Base-by-base conservation (phyloP, 768 basidiomycete species). In the Lactarius tabidus region DNA sequence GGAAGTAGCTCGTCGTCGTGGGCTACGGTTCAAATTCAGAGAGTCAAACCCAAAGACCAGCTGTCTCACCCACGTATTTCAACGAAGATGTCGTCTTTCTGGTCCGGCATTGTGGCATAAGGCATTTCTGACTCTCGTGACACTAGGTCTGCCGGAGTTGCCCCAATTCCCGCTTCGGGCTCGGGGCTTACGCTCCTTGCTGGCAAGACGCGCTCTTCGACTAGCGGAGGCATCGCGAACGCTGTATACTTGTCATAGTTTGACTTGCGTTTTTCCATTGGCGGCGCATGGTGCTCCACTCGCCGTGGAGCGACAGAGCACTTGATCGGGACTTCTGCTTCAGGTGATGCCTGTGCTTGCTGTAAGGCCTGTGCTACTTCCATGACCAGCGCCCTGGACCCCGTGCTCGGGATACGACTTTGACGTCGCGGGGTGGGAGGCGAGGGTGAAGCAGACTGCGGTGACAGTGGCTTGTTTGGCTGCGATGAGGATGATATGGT, bases 351-450 rank as follows among this genome's bases (percentile, higher is more conserved):
- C 7, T 71, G 71, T 6, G 72, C 75, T 63, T 82, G 79, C 38
- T 73, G 78, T 60, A 90, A 72, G 10, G 83, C 81, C 72, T 86
- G 87, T 3, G 88, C 89, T 14, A 92, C 84, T 48, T 92, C 89
- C 90, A 92, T 91, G 28, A 85, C 89, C 17, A 85, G 84, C 23
- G 87, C 84, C 65, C 91, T 78, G 59, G 82, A 84, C 18, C 88
- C 88, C 6, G 88, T 83, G 70, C 84, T 89, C 6, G 88, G 84
- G 59, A 87, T 86, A 26, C 88, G 85, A 53, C 76, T 64, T 70
- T 82, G 83, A 59, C 79, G 80, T 4, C 75, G 71, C 6, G 82
- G 79, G 1, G 80, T 65, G 29, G 60, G 68, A n/a, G 67, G 64
- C 12, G 65, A 41, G 29, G 60, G 17, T 35, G 52, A 28, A 28